Evolutionary conservation across 371 early-diverging fungal genomes (phyloP).

Genomic region (Lichtheimia hyalospora): DNA sequence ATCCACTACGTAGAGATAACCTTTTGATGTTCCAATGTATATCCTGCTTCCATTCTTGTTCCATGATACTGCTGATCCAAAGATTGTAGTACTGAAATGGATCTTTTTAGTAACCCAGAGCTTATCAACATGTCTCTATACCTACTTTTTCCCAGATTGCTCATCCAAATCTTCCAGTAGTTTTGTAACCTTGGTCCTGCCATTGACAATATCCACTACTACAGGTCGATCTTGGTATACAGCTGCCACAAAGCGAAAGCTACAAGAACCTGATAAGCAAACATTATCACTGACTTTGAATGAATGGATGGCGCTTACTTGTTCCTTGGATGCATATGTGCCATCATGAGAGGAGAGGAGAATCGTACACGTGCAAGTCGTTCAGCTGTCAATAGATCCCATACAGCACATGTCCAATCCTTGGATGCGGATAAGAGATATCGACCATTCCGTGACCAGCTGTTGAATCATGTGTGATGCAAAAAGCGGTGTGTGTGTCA

Average conservation of each 20-base stretch:
- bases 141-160: conserved; percentile 13
- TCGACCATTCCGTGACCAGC: conserved; percentile 74
- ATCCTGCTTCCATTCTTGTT: conserved; percentile 63
- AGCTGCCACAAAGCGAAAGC: conserved; percentile 56
- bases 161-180: conserved; percentile 20
- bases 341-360: conserved; percentile 61
- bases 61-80: conserved; percentile 39
- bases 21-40: conserved; percentile 74
- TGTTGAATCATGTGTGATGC: conserved; percentile 13
- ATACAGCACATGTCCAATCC: conserved; percentile 86
- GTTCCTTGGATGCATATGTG: conserved; percentile 72
- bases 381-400: conserved; percentile 73
- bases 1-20: conserved; percentile 63
- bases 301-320: conserved; percentile 39
- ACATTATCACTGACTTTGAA: neutral
- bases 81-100: conserved; percentile 17
- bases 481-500: neutral
- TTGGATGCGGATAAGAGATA: conserved; percentile 68
- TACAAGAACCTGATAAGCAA: conserved; percentile 11
- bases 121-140: neutral
- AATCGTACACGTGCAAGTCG: conserved; percentile 62
- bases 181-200: conserved; percentile 8
- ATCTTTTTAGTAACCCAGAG: neutral
- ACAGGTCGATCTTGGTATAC: conserved; percentile 52
- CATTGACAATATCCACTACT: conserved; percentile 49